Evolutionary conservation across 345 rosid species (phyloP).

Genomic region (Rhodamnia rubescens): DNA sequence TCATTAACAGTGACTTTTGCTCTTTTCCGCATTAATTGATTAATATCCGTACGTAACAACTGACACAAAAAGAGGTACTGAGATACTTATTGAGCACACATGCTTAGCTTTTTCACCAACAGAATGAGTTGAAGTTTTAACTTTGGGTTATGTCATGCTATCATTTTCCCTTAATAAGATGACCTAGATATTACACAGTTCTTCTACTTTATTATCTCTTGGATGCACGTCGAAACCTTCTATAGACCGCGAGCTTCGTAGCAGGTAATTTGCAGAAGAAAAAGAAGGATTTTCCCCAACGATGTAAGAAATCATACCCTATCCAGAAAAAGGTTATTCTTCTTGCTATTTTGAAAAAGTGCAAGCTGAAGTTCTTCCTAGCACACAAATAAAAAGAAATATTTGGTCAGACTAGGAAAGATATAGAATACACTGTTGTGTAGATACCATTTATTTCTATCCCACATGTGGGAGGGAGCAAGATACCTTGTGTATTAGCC

Average conservation of each 20-base stretch:
- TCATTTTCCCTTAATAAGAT: background rate
- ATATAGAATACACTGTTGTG: background rate
- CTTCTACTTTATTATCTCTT: background rate
- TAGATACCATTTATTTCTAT: background rate
- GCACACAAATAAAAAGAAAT: background rate
- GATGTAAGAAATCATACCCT: conserved; percentile 19
- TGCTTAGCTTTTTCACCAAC: background rate
- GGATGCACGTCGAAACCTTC: background rate
- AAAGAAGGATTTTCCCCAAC: background rate
- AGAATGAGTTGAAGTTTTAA: background rate
- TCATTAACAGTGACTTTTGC: background rate
- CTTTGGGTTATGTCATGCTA: background rate
- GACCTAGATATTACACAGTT: background rate
- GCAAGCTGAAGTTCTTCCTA: conserved; percentile 50
- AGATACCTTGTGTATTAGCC: conserved; percentile 1
- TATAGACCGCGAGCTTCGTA: background rate
- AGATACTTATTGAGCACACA: background rate
- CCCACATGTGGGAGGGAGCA: background rate
- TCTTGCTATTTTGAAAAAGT: conserved; percentile 25
- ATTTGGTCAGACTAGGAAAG: background rate
- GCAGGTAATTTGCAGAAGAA: background rate
- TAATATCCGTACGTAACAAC: background rate
- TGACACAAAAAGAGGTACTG: background rate
- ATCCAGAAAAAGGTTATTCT: conserved; percentile 39
- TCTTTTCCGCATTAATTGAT: background rate